These are phyloP conservation scores for Neurospora sp. DNA, from an alignment of 495 filamentous ascomycete species.

Conservation along the genomic window DNA sequence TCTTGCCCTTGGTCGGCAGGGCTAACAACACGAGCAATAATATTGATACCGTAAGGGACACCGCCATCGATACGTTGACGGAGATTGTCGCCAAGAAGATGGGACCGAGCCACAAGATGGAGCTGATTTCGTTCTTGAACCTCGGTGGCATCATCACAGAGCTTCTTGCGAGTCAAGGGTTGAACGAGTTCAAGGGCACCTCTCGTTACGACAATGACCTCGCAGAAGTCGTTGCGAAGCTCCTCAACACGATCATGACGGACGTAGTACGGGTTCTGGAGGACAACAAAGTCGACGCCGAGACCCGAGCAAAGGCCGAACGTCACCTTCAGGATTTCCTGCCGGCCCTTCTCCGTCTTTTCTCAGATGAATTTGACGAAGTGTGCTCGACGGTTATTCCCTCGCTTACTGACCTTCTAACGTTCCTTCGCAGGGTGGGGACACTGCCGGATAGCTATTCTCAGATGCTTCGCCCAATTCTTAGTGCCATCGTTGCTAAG, in stretches of 20 bases:
- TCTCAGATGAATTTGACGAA: slow-evolving; percentile 96
- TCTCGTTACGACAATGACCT: slow-evolving; percentile 86
- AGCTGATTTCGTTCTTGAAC: slow-evolving; percentile 85
- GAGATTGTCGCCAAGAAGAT: slow-evolving; percentile 98
- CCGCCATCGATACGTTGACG: slow-evolving; percentile 84
- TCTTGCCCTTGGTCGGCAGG: slow-evolving; percentile 69
- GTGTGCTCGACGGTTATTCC: slow-evolving; percentile 91
- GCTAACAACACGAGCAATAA: slow-evolving; percentile 38
- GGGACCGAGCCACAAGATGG: slow-evolving; percentile 81
- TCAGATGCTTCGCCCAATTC: slow-evolving; percentile 69
- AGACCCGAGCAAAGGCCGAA: slow-evolving; percentile 53
- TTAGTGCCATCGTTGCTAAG: slow-evolving; percentile 85
- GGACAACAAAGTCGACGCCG: slow-evolving; percentile 39
- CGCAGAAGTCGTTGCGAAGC: slow-evolving; percentile 84
- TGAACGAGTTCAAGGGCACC: slow-evolving; percentile 67
- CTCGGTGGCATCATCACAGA: slow-evolving; percentile 71
- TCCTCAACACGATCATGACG: slow-evolving; percentile 80
- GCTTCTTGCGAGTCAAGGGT: slow-evolving; percentile 66
- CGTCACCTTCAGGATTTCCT: slow-evolving; percentile 71
- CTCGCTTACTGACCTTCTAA: slow-evolving; percentile 79
- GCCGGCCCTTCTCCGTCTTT: slow-evolving; percentile 79
- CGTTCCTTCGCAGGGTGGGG: slow-evolving; percentile 70
- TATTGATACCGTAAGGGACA: slow-evolving; percentile 62
- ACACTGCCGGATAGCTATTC: slow-evolving; percentile 57
- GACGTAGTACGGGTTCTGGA: slow-evolving; percentile 76